These are phyloP conservation scores for Litsea cubeba DNA, from an alignment of 164 flowering plant genomes.

Conservation along the genomic window DNA sequence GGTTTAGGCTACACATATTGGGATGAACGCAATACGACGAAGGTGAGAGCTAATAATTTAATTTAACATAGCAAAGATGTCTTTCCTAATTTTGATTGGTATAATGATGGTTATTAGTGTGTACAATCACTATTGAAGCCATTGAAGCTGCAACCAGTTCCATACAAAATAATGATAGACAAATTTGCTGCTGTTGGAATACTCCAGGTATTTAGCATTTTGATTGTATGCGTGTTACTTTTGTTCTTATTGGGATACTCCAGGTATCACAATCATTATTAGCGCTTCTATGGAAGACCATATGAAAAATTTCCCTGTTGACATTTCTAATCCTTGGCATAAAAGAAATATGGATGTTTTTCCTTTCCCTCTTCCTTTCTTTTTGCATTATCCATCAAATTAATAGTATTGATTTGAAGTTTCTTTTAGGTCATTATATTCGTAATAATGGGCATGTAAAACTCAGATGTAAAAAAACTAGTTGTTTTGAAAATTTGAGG, in stretches of 20 bases:
- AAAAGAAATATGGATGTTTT: no score
- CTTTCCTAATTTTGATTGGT: not conserved
- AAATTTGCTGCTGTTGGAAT: conserved; percentile 95
- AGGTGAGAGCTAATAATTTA: conserved; percentile 36
- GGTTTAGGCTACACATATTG: conserved; percentile 70
- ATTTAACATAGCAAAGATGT: not conserved
- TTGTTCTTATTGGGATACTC: no score
- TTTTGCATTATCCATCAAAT: no score
- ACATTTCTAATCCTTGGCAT: no score
- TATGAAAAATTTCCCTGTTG: no score
- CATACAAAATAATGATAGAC: conserved; percentile 57
- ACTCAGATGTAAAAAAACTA: not conserved
- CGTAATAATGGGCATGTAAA: not conserved
- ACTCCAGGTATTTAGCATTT: conserved; percentile 58
- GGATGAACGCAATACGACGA: conserved; percentile 80
- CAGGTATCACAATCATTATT: no score
- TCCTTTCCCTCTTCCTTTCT: no score
- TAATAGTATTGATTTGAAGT: no score
- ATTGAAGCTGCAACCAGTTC: conserved; percentile 46
- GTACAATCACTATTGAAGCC: conserved; percentile 46
- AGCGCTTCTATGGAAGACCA: no score
- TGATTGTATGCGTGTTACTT: not conserved
- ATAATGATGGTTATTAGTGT: conserved; percentile 31
- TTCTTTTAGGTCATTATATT: no score
- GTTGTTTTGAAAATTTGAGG: not conserved